Conservation (phyloP, 805 yeast species). For the Myxozyma udenii region DNA sequence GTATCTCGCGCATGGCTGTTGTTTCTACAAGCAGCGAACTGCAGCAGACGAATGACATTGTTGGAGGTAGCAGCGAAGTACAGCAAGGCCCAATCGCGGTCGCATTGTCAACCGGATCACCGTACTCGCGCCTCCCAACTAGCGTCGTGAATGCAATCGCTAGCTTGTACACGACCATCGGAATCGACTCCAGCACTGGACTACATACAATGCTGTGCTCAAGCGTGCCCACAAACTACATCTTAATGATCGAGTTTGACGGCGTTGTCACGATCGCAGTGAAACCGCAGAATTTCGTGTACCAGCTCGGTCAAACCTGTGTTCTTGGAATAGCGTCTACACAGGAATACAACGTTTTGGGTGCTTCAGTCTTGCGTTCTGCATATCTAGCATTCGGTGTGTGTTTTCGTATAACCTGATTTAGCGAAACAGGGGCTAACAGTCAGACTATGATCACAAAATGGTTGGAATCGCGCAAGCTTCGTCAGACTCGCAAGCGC, state of each 20-base stretch:
- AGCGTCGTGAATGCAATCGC: constrained; percentile 2
- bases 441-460: not conserved
- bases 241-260: constrained; percentile 2
- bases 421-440: no score
- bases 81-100: not conserved
- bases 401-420: no score
- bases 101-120: not conserved
- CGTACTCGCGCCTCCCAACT: constrained; percentile 1
- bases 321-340: constrained; percentile 4
- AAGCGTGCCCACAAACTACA: not conserved
- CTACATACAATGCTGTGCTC: constrained; percentile 3
- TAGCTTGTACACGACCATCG: constrained; percentile 1
- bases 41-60: not conserved
- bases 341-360: not conserved
- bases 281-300: not conserved
- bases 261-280: not conserved
- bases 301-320: constrained; percentile 1
- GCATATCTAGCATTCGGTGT: constrained; percentile 3
- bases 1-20: constrained; percentile 13
- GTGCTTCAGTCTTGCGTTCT: constrained; percentile 6
- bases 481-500: not conserved
- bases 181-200: not conserved
- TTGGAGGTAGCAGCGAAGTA: constrained; percentile 2
- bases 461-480: not conserved
- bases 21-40: not conserved